phyloP scores from a whole-genome alignment of 2,329 filamentous ascomycete species.

The Ophiocordyceps polyrhachis-furcata region DNA sequence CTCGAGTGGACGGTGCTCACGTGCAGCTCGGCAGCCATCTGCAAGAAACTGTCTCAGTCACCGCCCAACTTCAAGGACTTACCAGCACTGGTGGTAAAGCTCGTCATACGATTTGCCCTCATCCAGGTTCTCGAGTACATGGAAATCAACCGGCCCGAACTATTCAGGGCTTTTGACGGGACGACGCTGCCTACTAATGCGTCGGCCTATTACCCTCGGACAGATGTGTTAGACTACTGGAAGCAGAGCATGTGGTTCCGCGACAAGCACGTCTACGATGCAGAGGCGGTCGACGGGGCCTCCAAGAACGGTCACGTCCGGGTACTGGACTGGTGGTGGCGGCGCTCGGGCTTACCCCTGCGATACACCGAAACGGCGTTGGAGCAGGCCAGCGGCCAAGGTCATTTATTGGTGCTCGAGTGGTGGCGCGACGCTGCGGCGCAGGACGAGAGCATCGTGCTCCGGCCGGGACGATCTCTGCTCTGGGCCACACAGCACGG shows the following conservation, averaged over 20 bases:
- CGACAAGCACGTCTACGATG: constrained; percentile 62
- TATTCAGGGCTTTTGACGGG: constrained; percentile 76
- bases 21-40: constrained; percentile 50
- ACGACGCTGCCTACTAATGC: constrained; percentile 76
- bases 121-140: constrained; percentile 57
- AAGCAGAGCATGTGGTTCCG: constrained; percentile 63
- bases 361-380: constrained; percentile 76
- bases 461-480: constrained; percentile 73
- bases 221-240: constrained; percentile 84
- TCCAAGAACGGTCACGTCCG: constrained; percentile 71
- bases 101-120: constrained; percentile 82
- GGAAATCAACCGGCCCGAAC: constrained; percentile 42
- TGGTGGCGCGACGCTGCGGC: constrained; percentile 72
- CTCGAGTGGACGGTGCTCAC: constrained; percentile 75
- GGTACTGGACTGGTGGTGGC: constrained; percentile 83
- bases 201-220: constrained; percentile 68
- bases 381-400: constrained; percentile 71
- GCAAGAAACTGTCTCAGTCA: constrained; percentile 52
- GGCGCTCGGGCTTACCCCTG: constrained; percentile 55
- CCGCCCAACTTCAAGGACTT: constrained; percentile 52
- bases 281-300: constrained; percentile 72
- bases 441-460: constrained; percentile 35
- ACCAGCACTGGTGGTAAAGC: constrained; percentile 64
- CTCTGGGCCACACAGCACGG: constrained; percentile 72
- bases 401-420: constrained; percentile 69